Evolutionary conservation across 192 early-diverging fungal species (phyloP).

Genomic region (Glomus cerebriforme): DNA sequence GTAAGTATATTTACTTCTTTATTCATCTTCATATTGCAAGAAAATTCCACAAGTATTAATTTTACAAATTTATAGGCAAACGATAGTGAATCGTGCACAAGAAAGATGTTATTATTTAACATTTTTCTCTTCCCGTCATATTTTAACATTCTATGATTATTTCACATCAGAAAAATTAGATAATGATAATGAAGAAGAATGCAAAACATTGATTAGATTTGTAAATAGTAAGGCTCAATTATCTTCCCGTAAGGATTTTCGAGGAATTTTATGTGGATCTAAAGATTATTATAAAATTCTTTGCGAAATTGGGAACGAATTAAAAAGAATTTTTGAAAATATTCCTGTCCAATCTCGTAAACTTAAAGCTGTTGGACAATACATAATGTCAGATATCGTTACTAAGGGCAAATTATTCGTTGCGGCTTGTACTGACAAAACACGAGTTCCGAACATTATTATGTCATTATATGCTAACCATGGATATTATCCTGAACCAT

Average conservation of each 20-base stretch:
- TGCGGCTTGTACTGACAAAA: conserved; percentile 26
- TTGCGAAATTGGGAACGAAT: background rate
- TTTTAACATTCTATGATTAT: conserved; percentile 26
- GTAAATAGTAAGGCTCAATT: conserved; percentile 9
- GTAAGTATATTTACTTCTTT: background rate
- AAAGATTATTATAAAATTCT: background rate
- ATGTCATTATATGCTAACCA: conserved; percentile 31
- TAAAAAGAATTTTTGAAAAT: conserved; percentile 2
- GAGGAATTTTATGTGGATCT: background rate
- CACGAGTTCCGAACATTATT: conserved; percentile 32
- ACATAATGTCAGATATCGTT: conserved; percentile 3
- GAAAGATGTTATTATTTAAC: conserved; percentile 32
- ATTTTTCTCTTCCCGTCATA: conserved; percentile 29
- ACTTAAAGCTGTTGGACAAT: background rate
- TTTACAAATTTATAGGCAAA: background rate
- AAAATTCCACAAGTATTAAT: background rate
- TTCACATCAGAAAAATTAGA: conserved; percentile 15
- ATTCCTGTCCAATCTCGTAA: background rate
- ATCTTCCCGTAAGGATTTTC: background rate
- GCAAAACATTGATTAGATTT: conserved; percentile 18
- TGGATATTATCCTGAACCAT: conserved; percentile 27
- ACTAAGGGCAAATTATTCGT: conserved; percentile 20
- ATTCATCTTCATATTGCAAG: background rate
- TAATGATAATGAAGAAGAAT: background rate
- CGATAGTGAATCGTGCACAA: background rate